Base-by-base conservation (phyloP, 2,329 filamentous ascomycete genomes). In the Colletotrichum sp. region DNA sequence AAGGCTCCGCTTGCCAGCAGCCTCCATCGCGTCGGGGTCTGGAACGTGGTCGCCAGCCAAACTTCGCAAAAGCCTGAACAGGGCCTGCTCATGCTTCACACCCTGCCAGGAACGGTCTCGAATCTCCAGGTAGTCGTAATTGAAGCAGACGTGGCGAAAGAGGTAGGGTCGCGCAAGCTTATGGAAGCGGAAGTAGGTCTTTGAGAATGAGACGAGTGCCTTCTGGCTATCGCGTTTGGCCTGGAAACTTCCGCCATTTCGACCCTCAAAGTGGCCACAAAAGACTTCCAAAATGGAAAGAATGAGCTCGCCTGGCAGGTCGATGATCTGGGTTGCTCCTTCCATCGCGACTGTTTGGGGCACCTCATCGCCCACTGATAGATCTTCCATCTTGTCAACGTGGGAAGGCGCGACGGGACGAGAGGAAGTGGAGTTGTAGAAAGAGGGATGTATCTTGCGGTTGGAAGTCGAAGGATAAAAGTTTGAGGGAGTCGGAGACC, bases 391-490 rank as follows among this genome's bases (percentile, higher is more conserved):
- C 29, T 34, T 8, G 27, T 34, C 57, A 59, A 2, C 3, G 12
- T 31, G 15, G 27, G 0, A 58, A 58, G 29, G 15, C 16, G 2
- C 15, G 4, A 31, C 0, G 15, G 3, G 29, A 47, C 38, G 18
- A 47, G 18, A 43, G 18, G 3, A 1, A 6, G 2, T 47, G 18
- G 0, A n/a, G 0, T n/a, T n/a, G 38, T 12, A n/a, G 38, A 12
- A 43, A 3, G 38, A 4, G 38, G 9, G 38, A 0, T 0, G 0
- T 0, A 47, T 47, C 1, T 47, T 47, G 8, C 36, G 3, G 4
- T 9, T 9, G 6, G 8, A 3, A 21, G 16, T 33, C 3, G 6
- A 11, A 8, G 0, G 9, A 57, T 5, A 21, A 18, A 0, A 2
- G 1, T 33, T 16, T 2, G 21, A 11, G 29, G 3, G 24, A 27